Evolutionary conservation across 2,329 filamentous ascomycete species (phyloP).

Genomic region (Decorospora gaudefroyi): DNA sequence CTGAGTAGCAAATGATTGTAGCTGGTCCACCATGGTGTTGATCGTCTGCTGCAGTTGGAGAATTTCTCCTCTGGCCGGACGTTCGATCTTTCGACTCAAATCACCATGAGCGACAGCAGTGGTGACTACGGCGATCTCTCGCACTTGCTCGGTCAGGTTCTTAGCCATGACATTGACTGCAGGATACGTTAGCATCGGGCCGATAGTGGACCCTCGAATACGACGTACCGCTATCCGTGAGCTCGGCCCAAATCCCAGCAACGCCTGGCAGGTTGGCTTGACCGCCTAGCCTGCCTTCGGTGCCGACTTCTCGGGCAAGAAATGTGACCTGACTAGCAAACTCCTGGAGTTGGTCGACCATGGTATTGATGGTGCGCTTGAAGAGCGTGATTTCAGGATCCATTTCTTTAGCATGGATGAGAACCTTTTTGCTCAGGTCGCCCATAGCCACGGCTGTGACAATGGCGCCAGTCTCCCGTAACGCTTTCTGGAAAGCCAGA

Average conservation of each 20-base stretch:
- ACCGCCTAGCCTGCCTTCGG: constrained; percentile 89
- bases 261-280: constrained; percentile 93
- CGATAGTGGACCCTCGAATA: constrained; percentile 21
- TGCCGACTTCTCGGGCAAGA: constrained; percentile 92
- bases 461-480: constrained; percentile 95
- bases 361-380: constrained; percentile 97
- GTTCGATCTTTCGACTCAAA: constrained; percentile 92
- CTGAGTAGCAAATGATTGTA: constrained; percentile 68
- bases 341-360: constrained; percentile 97
- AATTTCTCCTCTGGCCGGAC: constrained; percentile 93
- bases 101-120: constrained; percentile 94
- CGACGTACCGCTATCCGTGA: constrained; percentile 65
- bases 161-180: constrained; percentile 96
- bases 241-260: constrained; percentile 95
- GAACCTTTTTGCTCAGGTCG: constrained; percentile 94
- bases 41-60: constrained; percentile 90
- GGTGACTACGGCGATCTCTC: constrained; percentile 95
- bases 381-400: constrained; percentile 98
- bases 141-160: constrained; percentile 95
- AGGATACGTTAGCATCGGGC: constrained; percentile 34
- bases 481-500: constrained; percentile 95
- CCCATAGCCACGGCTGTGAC: constrained; percentile 94
- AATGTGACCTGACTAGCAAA: constrained; percentile 96
- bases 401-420: constrained; percentile 95
- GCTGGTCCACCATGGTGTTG: constrained; percentile 68